Evolutionary conservation across 805 yeast genomes (phyloP), one percentile per base, ranked within the genome.

Genomic region (Clavispora vitiphila): DNA sequence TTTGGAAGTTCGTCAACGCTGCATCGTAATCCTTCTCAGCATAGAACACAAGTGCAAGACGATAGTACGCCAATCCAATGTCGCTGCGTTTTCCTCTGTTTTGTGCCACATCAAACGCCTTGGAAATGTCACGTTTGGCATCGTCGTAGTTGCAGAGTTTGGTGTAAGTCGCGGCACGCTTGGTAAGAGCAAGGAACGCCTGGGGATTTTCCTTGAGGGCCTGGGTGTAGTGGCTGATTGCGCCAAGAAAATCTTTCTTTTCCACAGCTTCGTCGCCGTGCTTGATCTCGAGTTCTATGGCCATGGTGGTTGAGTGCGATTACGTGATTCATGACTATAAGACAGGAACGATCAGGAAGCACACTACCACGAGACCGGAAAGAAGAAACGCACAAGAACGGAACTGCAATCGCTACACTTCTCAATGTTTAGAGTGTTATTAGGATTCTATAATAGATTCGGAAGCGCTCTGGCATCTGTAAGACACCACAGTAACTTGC

Each of bases 151-250:
- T 65, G 42, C 67, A 61, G 35, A 70, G 51, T 49, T 77, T 73
- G 46, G 74, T 74, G 48, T 74, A 62, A 4, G 75, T 69, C 14
- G 71, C 74, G 10, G 83, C 65, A 43, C 80, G 58, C 47, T 79
- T 70, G 3, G 76, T 43, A 15, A 67, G 62, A 0, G 83, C 77
- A 32, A 58, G 62, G 37, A 75, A 67, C 14, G 81, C 74, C 3
- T 57, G 57, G 0, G 78, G 71, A 36, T 69, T 60, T 35, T 71
- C 70, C 10, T 53, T 53, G 15, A 80, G 50, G 0, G 78, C 73
- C 0, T 53, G 45, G 5, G 71, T 61, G 37, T 69, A 69, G 7
- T 57, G 35, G 8, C 59, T 50, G 19, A 77, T 56, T 1, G 86
- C 86, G 6, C 62, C 56, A 9, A 60, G 58, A 23, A 66, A 72